Base-by-base conservation (phyloP, 1,284 basidiomycete species). In the Leccinum solheimii region DNA sequence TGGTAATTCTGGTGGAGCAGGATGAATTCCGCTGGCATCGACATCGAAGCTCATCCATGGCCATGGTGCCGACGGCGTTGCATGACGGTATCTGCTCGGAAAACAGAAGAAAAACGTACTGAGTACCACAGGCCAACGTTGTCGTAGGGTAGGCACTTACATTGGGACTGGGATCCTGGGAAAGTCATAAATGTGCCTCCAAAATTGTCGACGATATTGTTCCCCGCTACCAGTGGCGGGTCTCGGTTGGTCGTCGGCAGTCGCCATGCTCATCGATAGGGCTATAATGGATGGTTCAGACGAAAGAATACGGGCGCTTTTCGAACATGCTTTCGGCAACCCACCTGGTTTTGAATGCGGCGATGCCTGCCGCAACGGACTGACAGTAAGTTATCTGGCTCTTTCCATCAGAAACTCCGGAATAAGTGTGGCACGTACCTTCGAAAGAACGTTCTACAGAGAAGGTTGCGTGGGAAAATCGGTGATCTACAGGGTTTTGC, bases 21-120 rank as follows among this genome's bases (percentile, higher is more conserved):
- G 43, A 7, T 23, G 40, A 6, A 64, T 62, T 38, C 61, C 50
- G 45, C 61, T 45, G 7, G 36, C 5, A 48, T 73, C 71, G 2
- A 53, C n/a, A 21, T 64, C 59, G 19, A 77, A 65, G 38, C 69
- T 52, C 63, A 73, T 68, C 75, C 74, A 77, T 10, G 76, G 76
- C 76, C 75, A 76, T 23, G 75, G 76, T 1, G 68, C 70, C 3
- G 75, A 77, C n/a, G 75, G 75, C 10, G 64, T 61, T 11, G 75
- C 72, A 50, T 77, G 69, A 36, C 76, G 71, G 49, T 76, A 71
- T 59, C 72, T 73, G 45, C 14, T 40, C 56, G 26, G 50, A 55
- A 27, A 48, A 50, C 3, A 58, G 6, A 50, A 26, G 23, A 30
- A 53, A 5, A 30, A 6, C n/a, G 4, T 3, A 23, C 21, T 65